phyloP scores from a whole-genome alignment of 1,284 basidiomycete species.

The Cystobasidium slooffiae region DNA sequence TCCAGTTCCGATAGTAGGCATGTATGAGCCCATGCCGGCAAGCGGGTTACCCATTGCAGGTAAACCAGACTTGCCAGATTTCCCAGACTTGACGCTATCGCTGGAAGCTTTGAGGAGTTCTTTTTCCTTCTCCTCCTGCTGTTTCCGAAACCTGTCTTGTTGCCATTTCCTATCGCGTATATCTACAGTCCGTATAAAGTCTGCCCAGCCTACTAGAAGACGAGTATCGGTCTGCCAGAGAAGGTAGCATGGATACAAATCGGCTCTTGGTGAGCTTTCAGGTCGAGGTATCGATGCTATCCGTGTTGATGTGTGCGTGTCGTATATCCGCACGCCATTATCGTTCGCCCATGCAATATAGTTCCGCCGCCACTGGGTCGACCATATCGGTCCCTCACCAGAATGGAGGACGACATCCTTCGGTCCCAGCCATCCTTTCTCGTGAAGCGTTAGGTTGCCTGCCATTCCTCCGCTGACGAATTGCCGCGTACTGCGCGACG shows the following conservation, averaged over 20 bases:
- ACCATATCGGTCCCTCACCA: constrained; percentile 95
- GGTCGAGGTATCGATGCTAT: constrained; percentile 88
- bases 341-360: constrained; percentile 98
- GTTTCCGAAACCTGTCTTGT: constrained; percentile 11
- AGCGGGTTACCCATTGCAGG: constrained; percentile 20
- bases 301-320: constrained; percentile 74
- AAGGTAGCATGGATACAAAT: constrained; percentile 89
- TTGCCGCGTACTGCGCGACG: constrained; percentile 76
- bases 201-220: constrained; percentile 91
- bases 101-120: constrained; percentile 4
- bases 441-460: constrained; percentile 79
- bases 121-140: constrained; percentile 34
- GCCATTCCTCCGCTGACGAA: constrained; percentile 94
- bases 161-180: constrained; percentile 45
- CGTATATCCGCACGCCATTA: constrained; percentile 93
- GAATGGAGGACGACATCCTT: constrained; percentile 84
- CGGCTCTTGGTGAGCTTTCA: constrained; percentile 78
- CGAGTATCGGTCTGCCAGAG: constrained; percentile 84
- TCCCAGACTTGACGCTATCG: constrained; percentile 18
- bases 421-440: constrained; percentile 96
- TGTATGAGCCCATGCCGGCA: constrained; percentile 36
- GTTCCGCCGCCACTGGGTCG: constrained; percentile 79
- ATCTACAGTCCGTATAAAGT: constrained; percentile 83
- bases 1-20: constrained; percentile 27
- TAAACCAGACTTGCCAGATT: constrained; percentile 4